These are phyloP conservation scores for Ilex paraguariensis DNA, from an alignment of 305 asterid genomes.

Conservation along the genomic window DNA sequence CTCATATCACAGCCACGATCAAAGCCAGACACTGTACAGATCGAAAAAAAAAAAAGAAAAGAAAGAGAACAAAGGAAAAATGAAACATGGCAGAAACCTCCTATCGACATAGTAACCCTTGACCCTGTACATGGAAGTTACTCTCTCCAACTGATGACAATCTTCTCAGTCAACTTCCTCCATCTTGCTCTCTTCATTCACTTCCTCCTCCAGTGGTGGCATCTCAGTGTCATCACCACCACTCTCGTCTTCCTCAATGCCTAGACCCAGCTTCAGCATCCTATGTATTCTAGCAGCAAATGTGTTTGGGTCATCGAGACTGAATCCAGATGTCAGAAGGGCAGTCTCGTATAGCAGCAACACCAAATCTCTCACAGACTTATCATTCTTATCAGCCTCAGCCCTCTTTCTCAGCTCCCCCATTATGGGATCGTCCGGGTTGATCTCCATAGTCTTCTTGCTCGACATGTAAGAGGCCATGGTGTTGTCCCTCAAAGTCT, in stretches of 20 bases:
- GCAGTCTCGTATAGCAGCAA: slow-evolving; percentile 33
- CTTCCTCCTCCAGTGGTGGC: slow-evolving; percentile 34
- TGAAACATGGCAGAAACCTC: too few species aligned
- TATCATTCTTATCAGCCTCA: slow-evolving; percentile 27
- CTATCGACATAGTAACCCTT: too few species aligned
- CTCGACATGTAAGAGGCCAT: slow-evolving; percentile 37
- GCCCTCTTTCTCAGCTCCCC: slow-evolving; percentile 34
- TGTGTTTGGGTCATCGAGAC: slow-evolving; percentile 41
- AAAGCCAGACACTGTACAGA: too few species aligned
- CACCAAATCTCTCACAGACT: slow-evolving; percentile 38
- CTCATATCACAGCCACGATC: too few species aligned
- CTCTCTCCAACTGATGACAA: neutral
- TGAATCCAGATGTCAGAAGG: slow-evolving; percentile 38
- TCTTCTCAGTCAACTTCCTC: slow-evolving; percentile 33
- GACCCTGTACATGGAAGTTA: too few species aligned
- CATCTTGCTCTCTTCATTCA: slow-evolving; percentile 36
- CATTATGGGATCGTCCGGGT: slow-evolving; percentile 32
- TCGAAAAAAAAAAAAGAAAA: too few species aligned
- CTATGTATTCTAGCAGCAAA: slow-evolving; percentile 30
- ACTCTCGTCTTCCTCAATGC: slow-evolving; percentile 31
- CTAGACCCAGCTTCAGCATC: slow-evolving; percentile 34
- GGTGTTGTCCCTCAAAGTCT: slow-evolving; percentile 27
- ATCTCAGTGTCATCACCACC: slow-evolving; percentile 26
- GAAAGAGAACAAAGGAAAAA: too few species aligned
- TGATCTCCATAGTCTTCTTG: slow-evolving; percentile 43